phyloP scores from a whole-genome alignment of 1,139 yeast genomes.

The Casaregolazyma lundiana region DNA sequence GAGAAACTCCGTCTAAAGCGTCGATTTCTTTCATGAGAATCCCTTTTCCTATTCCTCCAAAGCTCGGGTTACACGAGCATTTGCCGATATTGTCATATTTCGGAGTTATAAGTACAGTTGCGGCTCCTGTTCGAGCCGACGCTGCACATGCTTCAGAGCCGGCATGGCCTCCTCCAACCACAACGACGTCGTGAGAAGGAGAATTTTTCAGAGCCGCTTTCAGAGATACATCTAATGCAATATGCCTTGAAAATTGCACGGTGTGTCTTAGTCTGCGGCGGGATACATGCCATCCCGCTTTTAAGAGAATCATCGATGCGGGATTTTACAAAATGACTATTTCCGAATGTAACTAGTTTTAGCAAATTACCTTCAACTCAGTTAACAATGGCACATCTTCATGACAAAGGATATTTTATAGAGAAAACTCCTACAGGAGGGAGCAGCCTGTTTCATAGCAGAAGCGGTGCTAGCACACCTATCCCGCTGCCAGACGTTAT shows the following conservation, averaged over 20 bases:
- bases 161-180: constrained; percentile 98
- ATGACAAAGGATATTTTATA: constrained; percentile 4
- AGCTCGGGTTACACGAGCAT: constrained; percentile 94
- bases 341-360: too few relatives aligned
- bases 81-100: constrained; percentile 72
- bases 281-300: too few relatives aligned
- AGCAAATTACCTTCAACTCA: too few relatives aligned
- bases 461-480: constrained; percentile 30
- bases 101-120: constrained; percentile 77
- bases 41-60: constrained; percentile 99
- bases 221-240: constrained; percentile 12
- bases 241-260: constrained; percentile 5
- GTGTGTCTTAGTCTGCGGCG: background rate
- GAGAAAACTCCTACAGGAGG: background rate
- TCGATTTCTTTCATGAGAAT: constrained; percentile 88
- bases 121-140: constrained; percentile 75
- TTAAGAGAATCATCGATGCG: background rate
- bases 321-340: too few relatives aligned
- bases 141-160: constrained; percentile 98
- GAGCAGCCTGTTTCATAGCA: constrained; percentile 22
- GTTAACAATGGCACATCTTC: constrained; percentile 1
- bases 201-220: constrained; percentile 14
- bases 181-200: constrained; percentile 58
- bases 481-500: constrained; percentile 32
- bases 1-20: constrained; percentile 91